phyloP scores from a whole-genome alignment of 2,329 filamentous ascomycete genomes.

The Aureobasidium sp. region DNA sequence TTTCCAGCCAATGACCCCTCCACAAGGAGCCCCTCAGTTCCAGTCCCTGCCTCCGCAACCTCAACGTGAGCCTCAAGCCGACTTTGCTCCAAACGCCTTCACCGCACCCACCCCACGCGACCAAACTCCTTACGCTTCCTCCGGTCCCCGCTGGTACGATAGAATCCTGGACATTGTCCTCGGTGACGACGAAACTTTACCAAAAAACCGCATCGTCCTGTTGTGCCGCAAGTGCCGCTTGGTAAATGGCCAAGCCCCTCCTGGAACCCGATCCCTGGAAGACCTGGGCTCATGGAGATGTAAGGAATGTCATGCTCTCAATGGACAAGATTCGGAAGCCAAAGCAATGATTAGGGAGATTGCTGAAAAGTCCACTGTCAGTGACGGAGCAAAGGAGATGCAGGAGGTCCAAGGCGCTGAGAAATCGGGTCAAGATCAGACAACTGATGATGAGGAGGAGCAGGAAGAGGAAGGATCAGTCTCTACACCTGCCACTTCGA shows the following conservation, averaged over 20 bases:
- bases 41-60: slow-evolving; percentile 6
- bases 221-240: slow-evolving; percentile 76
- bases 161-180: slow-evolving; percentile 84
- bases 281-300: slow-evolving; percentile 86
- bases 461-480: slow-evolving; percentile 14
- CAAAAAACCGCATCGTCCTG: slow-evolving; percentile 82
- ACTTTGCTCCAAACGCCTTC: slow-evolving; percentile 69
- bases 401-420: slow-evolving; percentile 11
- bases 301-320: slow-evolving; percentile 70
- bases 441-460: slow-evolving; percentile 13
- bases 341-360: slow-evolving; percentile 55
- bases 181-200: slow-evolving; percentile 86
- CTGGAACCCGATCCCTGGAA: slow-evolving; percentile 65
- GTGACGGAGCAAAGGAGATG: slow-evolving; percentile 10
- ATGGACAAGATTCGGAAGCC: slow-evolving; percentile 72
- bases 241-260: slow-evolving; percentile 92
- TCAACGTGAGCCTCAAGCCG: slow-evolving; percentile 25
- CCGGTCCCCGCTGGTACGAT: slow-evolving; percentile 73
- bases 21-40: neutral
- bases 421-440: slow-evolving; percentile 12
- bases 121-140: slow-evolving; percentile 19
- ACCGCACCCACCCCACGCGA: slow-evolving; percentile 17
- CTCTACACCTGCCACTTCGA: slow-evolving; percentile 28
- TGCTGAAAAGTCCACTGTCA: slow-evolving; percentile 9
- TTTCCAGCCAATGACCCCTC: slow-evolving; percentile 43